Evolutionary conservation across 148 eudicot genomes (phyloP).

Genomic region (Gaultheria prostrata): DNA sequence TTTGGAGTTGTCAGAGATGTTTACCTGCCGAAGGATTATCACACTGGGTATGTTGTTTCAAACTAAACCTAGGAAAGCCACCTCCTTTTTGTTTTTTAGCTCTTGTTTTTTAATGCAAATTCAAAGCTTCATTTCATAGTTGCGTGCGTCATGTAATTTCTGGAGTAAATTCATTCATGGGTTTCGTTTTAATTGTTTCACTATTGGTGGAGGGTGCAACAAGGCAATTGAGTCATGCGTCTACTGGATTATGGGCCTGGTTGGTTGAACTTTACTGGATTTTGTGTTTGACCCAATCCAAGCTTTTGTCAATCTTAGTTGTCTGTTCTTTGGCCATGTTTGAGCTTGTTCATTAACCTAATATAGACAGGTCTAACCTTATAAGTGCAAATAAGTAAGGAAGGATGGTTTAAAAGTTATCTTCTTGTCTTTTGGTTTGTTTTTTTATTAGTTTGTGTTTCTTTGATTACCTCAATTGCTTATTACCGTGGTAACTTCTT

Average conservation of each 20-base stretch:
- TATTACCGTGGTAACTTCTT: background rate
- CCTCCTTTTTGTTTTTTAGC: background rate
- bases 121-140: background rate
- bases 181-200: background rate
- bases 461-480: background rate
- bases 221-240: background rate
- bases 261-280: background rate
- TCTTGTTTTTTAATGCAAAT: background rate
- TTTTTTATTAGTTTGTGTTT: background rate
- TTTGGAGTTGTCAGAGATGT: conserved; percentile 77
- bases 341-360: background rate
- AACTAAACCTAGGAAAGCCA: background rate
- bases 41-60: conserved; percentile 55
- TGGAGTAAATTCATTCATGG: background rate
- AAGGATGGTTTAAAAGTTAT: background rate
- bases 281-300: background rate
- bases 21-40: conserved; percentile 67
- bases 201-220: background rate
- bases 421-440: background rate
- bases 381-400: background rate
- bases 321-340: background rate
- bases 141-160: background rate
- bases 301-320: background rate
- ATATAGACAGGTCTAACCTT: background rate
- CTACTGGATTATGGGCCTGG: background rate